Conservation (phyloP, 2,329 filamentous ascomycete species). For the Orbilia blumenaviensis region DNA sequence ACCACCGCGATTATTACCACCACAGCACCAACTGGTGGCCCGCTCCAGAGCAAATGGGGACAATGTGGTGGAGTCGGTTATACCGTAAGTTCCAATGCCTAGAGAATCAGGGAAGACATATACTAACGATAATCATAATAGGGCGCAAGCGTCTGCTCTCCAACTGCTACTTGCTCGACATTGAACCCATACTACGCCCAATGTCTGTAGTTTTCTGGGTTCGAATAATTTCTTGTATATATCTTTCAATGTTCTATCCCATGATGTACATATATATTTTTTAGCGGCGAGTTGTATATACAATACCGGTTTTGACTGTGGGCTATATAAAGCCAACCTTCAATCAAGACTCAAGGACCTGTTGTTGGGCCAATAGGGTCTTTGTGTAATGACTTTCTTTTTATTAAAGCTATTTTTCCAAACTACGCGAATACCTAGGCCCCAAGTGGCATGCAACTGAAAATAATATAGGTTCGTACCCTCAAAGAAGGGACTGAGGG, state of each 20-base stretch:
- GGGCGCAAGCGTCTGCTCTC: conserved; percentile 37
- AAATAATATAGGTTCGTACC: too few relatives aligned
- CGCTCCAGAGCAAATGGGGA: conserved; percentile 43
- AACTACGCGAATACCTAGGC: too few relatives aligned
- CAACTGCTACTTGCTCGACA: conserved; percentile 47
- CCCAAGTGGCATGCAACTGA: too few relatives aligned
- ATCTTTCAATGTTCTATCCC: not conserved
- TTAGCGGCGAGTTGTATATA: too few relatives aligned
- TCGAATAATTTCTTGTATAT: not conserved
- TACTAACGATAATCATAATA: conserved; percentile 17
- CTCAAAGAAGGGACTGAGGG: too few relatives aligned
- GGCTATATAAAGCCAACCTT: too few relatives aligned
- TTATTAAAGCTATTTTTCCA: too few relatives aligned
- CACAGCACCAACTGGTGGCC: not conserved
- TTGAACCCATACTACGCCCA: conserved; percentile 51
- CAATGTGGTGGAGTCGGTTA: conserved; percentile 45
- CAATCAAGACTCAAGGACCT: too few relatives aligned
- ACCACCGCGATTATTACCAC: conserved; percentile 18
- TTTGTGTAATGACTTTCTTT: too few relatives aligned
- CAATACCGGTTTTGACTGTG: too few relatives aligned
- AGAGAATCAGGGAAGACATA: not conserved
- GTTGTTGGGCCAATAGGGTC: too few relatives aligned
- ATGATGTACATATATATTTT: conserved; percentile 18
- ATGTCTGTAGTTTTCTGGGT: conserved; percentile 29
- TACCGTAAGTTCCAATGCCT: conserved; percentile 20